Evolutionary conservation across 306 rosid genomes (phyloP), one percentile per base, ranked within the genome.

Genomic region (Oxytropis ochrocephala): DNA sequence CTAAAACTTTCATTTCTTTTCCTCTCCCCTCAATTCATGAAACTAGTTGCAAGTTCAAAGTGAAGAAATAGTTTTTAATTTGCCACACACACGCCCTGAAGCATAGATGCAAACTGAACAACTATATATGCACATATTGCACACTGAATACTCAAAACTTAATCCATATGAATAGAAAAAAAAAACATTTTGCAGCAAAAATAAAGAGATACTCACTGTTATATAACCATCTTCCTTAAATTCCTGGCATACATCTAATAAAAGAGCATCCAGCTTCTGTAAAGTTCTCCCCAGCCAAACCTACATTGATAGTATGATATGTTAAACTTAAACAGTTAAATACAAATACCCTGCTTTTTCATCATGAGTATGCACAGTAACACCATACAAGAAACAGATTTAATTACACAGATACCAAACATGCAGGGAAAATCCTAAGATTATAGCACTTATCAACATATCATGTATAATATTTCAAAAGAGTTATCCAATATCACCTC

Each of bases 221-320:
- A 89, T 70, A 78, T 91, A 95, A 76, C 87, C 73, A 74, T 91
- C 92, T 83, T 91, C 86, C 75, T 83, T 89, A 80, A 95, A 95
- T 78, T 95, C 91, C 85, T 91, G 97, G 79, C 99, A 95, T 50
- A 95, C 95, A 44, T 88, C 92, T 84, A 95, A 78, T 88, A 95
- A 83, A 73, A 95, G 90, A 13, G 95, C 90, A 86, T 95, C 99
- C 86, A 95, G 70, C 86, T 86, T 95, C 67, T 85, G 97, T 60
- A 95, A 96, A 21, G 97, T 86, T 86, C 82, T 86, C 74, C 87
- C 99, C 65, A 95, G 91, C 99, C 99, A 95, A 78, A 76, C 87
- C 99, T 95, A 51, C 73, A 84, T 63, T 29, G 33, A 59, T 18
- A 48, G 46, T 46, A 21, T 55, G 54, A 62, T 48, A 33, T 29